These are phyloP conservation scores for Odontarrhena argentea DNA, from an alignment of 345 rosid species.

Conservation along the genomic window DNA sequence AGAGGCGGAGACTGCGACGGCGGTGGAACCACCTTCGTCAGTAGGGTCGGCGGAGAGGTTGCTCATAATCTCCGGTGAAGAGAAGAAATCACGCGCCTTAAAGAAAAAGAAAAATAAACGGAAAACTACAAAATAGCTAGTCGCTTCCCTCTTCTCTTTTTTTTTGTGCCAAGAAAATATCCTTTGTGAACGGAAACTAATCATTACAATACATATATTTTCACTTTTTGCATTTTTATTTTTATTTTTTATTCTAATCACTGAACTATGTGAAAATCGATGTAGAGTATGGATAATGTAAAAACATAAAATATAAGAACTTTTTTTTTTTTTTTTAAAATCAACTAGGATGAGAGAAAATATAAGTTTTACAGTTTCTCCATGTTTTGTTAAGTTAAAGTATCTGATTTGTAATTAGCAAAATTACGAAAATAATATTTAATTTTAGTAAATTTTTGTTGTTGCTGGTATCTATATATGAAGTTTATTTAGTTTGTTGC, in stretches of 20 bases:
- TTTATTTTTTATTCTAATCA: background rate
- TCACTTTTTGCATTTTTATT: background rate
- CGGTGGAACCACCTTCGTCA: conserved; percentile 20
- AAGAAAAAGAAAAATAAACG: background rate
- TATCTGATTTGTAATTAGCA: background rate
- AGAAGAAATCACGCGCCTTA: conserved; percentile 23
- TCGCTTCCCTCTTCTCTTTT: conserved; percentile 35
- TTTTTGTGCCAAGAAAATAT: conserved; percentile 8
- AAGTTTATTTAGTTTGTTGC: no score
- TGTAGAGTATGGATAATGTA: no score
- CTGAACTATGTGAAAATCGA: no score
- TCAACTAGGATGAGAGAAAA: background rate
- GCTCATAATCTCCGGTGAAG: conserved; percentile 40
- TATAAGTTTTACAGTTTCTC: background rate
- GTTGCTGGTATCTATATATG: no score
- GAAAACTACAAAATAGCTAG: conserved; percentile 20
- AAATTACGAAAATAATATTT: background rate
- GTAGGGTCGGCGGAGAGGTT: conserved; percentile 34
- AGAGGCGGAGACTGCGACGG: conserved; percentile 31
- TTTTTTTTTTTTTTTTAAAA: no score
- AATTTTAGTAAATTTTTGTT: no score
- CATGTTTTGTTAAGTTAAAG: background rate
- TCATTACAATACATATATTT: background rate
- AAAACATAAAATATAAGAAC: no score
- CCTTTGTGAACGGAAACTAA: background rate